phyloP scores from a whole-genome alignment of 345 rosid species.

The Populus alba region DNA sequence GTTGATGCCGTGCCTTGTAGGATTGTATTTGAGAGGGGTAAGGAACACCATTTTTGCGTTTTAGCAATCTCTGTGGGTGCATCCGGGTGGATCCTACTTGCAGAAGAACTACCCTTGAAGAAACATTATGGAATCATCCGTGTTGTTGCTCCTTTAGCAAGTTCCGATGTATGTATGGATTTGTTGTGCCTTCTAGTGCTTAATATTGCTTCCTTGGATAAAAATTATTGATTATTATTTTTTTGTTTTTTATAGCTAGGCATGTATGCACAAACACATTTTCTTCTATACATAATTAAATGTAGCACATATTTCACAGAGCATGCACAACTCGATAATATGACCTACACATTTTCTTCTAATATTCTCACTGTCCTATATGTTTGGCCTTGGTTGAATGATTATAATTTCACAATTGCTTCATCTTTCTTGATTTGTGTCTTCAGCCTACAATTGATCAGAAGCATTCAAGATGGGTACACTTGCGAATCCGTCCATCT shows the following conservation, averaged over 20 bases:
- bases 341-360: background rate
- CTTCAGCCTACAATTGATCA: constrained; percentile 80
- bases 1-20: constrained; percentile 87
- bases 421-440: constrained; percentile 6
- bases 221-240: background rate
- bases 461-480: constrained; percentile 81
- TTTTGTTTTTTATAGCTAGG: background rate
- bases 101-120: constrained; percentile 69
- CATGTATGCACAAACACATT: background rate
- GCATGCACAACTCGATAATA: background rate
- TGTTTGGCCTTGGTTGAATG: background rate
- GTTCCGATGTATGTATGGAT: constrained; percentile 60
- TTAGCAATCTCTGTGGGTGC: constrained; percentile 64
- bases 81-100: constrained; percentile 85
- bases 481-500: constrained; percentile 83
- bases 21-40: constrained; percentile 93
- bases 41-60: constrained; percentile 73
- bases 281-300: background rate
- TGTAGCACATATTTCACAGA: background rate
- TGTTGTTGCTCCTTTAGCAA: constrained; percentile 80
- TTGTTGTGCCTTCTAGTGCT: background rate
- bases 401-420: background rate
- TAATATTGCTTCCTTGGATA: background rate
- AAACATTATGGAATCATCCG: constrained; percentile 65
- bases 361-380: background rate